These are phyloP conservation scores for Boletus rubroflammeus DNA, from an alignment of 768 basidiomycete species.

Conservation along the genomic window DNA sequence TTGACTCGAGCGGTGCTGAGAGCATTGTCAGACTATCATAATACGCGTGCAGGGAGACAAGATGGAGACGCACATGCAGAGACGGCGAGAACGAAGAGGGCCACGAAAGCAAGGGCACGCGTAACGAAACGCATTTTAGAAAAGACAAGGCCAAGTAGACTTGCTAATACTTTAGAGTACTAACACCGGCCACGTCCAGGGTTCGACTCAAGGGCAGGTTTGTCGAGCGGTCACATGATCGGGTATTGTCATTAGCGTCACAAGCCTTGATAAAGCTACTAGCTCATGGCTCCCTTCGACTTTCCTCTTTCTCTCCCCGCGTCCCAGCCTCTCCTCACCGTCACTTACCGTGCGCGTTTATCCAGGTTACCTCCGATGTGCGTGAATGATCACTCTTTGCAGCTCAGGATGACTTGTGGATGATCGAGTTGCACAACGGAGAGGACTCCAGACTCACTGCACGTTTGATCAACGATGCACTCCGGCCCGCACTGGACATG, in stretches of 20 bases:
- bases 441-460: conserved; percentile 67
- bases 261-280: not conserved
- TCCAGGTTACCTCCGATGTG: not conserved
- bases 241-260: not conserved
- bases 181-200: conserved; percentile 25
- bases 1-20: conserved; percentile 29
- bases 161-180: not conserved
- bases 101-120: conserved; percentile 25
- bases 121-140: conserved; percentile 35
- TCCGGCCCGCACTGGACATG: conserved; percentile 67
- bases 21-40: conserved; percentile 2
- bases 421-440: conserved; percentile 79
- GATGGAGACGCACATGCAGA: conserved; percentile 25
- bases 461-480: conserved; percentile 50
- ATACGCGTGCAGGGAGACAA: not conserved
- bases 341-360: conserved; percentile 56
- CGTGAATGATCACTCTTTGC: not conserved
- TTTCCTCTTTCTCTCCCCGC: conserved; percentile 47
- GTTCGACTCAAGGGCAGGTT: conserved; percentile 29
- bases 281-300: conserved; percentile 6
- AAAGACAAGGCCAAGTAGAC: not conserved
- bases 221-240: conserved; percentile 15
- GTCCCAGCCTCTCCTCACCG: conserved; percentile 53
- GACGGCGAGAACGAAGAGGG: conserved; percentile 29
- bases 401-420: conserved; percentile 58